phyloP scores from a whole-genome alignment of 2,329 filamentous ascomycete species.

The Diplocarpon rosae region DNA sequence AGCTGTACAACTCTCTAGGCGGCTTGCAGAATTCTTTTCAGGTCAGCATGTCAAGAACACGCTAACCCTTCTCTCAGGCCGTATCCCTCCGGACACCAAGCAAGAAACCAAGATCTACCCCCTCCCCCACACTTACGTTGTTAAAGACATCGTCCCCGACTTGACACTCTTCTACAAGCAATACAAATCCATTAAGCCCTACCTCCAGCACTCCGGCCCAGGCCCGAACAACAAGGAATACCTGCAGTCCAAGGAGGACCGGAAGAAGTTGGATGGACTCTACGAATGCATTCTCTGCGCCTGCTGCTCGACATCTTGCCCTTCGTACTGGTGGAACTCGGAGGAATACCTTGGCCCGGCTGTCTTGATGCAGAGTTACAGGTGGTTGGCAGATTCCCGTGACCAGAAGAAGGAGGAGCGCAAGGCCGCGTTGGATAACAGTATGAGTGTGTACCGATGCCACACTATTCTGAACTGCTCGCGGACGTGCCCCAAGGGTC shows the following conservation, averaged over 20 bases:
- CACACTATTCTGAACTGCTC: slow-evolving; percentile 99
- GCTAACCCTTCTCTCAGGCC: slow-evolving; percentile 48
- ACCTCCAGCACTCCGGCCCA: slow-evolving; percentile 82
- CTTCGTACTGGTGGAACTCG: slow-evolving; percentile 99
- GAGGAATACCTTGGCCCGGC: slow-evolving; percentile 98
- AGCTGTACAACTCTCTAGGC: neutral
- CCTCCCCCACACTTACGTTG: slow-evolving; percentile 94
- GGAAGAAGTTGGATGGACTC: slow-evolving; percentile 86
- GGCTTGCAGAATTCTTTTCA: neutral
- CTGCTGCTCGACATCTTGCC: slow-evolving; percentile 97
- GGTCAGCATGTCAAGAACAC: neutral
- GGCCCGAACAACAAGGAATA: slow-evolving; percentile 81
- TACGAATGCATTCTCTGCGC: slow-evolving; percentile 99
- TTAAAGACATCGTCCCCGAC: slow-evolving; percentile 97
- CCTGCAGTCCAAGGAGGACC: slow-evolving; percentile 82
- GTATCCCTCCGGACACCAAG: slow-evolving; percentile 74
- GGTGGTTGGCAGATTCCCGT: slow-evolving; percentile 91
- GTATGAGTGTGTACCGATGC: slow-evolving; percentile 97
- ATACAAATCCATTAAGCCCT: slow-evolving; percentile 99
- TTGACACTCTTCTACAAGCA: slow-evolving; percentile 99
- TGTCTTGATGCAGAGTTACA: slow-evolving; percentile 93
- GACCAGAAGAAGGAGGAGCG: slow-evolving; percentile 83
- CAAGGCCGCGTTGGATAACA: slow-evolving; percentile 90
- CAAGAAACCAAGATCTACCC: slow-evolving; percentile 93
- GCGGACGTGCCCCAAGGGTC: slow-evolving; percentile 91